Percentiles rank a stretch among this genome's conserved stretches.
phyloP scores from a whole-genome alignment of 2,329 filamentous ascomycete genomes.

The Rhynchosporium secalis region DNA sequence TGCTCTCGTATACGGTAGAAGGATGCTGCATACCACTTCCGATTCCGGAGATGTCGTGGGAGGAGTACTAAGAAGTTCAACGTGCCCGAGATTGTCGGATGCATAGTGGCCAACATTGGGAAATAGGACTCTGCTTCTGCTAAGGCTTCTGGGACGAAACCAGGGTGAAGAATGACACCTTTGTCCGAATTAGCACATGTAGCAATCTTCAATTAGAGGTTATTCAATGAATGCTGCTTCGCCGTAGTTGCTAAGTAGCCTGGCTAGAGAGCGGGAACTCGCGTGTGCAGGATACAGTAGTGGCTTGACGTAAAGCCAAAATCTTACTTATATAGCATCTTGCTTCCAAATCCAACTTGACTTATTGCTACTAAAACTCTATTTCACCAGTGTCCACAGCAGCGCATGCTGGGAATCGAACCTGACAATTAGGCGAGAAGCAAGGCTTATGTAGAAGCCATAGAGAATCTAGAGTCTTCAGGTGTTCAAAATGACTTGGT shows the following conservation, averaged over 20 bases:
- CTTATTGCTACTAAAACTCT: too few species aligned
- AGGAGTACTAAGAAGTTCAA: not conserved
- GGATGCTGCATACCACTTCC: not conserved
- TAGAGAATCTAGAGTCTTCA: too few species aligned
- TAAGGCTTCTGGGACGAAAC: not conserved
- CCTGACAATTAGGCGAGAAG: too few species aligned
- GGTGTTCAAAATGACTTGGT: too few species aligned
- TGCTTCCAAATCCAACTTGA: too few species aligned
- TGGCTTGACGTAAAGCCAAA: too few species aligned
- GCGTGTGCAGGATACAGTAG: too few species aligned
- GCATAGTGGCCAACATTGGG: not conserved
- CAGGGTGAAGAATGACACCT: not conserved
- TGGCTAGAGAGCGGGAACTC: too few species aligned
- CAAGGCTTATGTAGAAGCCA: too few species aligned
- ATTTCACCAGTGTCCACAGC: too few species aligned
- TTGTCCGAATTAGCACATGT: not conserved
- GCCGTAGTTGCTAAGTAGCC: not conserved
- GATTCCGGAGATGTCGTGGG: not conserved
- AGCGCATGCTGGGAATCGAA: too few species aligned
- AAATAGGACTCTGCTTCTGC: not conserved
- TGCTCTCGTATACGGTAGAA: constrained; percentile 1
- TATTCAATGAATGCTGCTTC: constrained; percentile 1
- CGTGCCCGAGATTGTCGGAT: not conserved
- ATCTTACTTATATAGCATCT: too few species aligned
- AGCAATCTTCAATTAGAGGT: constrained; percentile 8